Conservation (phyloP, 306 rosid species). For the Malus asiatica region DNA sequence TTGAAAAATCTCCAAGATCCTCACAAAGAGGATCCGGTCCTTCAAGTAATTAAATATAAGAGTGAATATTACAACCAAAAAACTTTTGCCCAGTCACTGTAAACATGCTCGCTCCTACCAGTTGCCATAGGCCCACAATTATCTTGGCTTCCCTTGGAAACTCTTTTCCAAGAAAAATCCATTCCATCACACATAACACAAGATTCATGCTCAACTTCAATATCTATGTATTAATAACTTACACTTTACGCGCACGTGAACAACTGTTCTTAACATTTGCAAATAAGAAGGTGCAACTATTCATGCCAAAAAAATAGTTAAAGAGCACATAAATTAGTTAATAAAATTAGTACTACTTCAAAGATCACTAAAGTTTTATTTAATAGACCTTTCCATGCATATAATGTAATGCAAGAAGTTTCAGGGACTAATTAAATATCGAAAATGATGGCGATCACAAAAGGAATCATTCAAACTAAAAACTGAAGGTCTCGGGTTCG, state of each 20-base stretch:
- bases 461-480: background rate
- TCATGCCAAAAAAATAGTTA: background rate
- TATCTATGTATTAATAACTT: background rate
- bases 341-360: background rate
- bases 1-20: too few relatives aligned
- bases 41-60: too few relatives aligned
- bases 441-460: background rate
- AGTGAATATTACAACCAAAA: background rate
- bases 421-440: background rate
- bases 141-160: conserved; percentile 35
- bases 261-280: background rate
- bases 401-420: background rate
- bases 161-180: conserved; percentile 38
- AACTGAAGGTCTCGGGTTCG: too few relatives aligned
- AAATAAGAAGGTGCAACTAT: background rate
- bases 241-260: fast-evolving
- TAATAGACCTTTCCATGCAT: background rate
- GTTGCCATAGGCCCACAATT: conserved; percentile 18
- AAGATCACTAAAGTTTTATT: background rate
- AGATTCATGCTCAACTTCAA: conserved; percentile 5
- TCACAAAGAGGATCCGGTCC: too few relatives aligned
- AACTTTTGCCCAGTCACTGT: conserved; percentile 31
- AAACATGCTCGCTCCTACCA: conserved; percentile 30
- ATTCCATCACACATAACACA: conserved; percentile 37
- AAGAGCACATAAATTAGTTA: conserved; percentile 1